Evolutionary conservation across 768 basidiomycete genomes (phyloP).

Genomic region (Suillus brevipes): DNA sequence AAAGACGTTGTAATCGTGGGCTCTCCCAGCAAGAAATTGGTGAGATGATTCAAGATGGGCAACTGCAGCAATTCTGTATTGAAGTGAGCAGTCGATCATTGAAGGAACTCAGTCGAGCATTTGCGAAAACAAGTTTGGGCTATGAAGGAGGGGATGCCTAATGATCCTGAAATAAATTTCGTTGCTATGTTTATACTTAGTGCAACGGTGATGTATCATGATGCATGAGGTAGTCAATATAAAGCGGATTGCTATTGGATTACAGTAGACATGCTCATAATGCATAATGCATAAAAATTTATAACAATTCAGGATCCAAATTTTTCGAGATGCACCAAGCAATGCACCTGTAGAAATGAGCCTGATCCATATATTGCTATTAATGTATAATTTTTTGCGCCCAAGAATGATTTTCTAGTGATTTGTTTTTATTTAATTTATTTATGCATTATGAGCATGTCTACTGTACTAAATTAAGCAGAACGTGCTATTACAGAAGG

Average conservation of each 20-base stretch:
- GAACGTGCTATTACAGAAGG: not conserved
- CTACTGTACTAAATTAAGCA: not conserved
- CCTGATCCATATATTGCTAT: no score
- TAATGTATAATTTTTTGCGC: no score
- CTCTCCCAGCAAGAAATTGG: constrained; percentile 36
- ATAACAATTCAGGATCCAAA: no score
- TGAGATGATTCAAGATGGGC: constrained; percentile 39
- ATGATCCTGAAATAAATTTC: not conserved
- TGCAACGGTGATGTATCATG: not conserved
- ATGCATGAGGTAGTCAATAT: not conserved
- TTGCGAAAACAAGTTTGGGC: constrained; percentile 17
- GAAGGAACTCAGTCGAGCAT: constrained; percentile 20
- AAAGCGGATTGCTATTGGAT: not conserved
- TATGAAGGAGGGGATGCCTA: not conserved
- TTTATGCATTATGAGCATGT: no score
- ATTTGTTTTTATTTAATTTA: no score
- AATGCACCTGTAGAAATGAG: no score
- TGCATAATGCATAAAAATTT: no score
- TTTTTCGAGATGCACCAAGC: no score
- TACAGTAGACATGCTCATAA: no score
- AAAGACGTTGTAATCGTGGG: constrained; percentile 35
- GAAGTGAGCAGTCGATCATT: constrained; percentile 33
- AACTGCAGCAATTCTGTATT: constrained; percentile 47
- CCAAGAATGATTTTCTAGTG: no score
- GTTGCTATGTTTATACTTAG: not conserved